These are phyloP conservation scores for Erysiphe neolycopersici DNA, from an alignment of 2,329 filamentous ascomycete species.

Conservation along the genomic window DNA sequence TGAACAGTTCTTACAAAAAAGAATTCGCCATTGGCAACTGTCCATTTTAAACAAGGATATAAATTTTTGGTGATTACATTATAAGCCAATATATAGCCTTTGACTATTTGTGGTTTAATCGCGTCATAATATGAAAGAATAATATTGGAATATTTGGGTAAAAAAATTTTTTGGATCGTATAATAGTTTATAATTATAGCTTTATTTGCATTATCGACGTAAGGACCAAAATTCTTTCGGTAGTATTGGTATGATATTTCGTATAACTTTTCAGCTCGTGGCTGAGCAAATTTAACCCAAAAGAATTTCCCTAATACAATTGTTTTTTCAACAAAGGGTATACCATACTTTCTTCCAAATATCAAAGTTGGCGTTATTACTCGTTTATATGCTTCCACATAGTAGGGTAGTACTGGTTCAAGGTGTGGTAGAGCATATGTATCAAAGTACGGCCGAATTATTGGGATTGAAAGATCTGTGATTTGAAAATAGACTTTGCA, in stretches of 20 bases:
- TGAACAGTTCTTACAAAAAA: conserved; percentile 57
- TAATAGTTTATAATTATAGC: conserved; percentile 46
- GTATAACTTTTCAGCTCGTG: conserved; percentile 42
- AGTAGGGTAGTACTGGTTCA: conserved; percentile 51
- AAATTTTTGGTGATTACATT: conserved; percentile 41
- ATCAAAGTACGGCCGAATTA: conserved; percentile 65
- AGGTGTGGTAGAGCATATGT: conserved; percentile 65
- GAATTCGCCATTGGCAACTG: conserved; percentile 37
- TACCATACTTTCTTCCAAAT: conserved; percentile 46
- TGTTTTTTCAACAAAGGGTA: conserved; percentile 41
- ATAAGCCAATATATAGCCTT: conserved; percentile 39
- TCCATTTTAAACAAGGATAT: conserved; percentile 44
- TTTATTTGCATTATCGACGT: conserved; percentile 35
- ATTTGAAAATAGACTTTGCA: conserved; percentile 61
- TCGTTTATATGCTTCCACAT: conserved; percentile 29
- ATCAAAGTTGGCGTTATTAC: conserved; percentile 42
- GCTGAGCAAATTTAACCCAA: conserved; percentile 57
- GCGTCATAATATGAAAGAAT: conserved; percentile 50
- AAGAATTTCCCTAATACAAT: conserved; percentile 39
- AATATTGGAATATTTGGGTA: conserved; percentile 43
- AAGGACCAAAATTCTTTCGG: conserved; percentile 40
- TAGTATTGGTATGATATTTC: conserved; percentile 37
- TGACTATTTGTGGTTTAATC: conserved; percentile 45
- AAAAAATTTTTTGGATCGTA: conserved; percentile 31
- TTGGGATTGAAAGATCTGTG: conserved; percentile 37